Conservation (phyloP, 1,284 basidiomycete genomes). For the Heliocybe sulcata region DNA sequence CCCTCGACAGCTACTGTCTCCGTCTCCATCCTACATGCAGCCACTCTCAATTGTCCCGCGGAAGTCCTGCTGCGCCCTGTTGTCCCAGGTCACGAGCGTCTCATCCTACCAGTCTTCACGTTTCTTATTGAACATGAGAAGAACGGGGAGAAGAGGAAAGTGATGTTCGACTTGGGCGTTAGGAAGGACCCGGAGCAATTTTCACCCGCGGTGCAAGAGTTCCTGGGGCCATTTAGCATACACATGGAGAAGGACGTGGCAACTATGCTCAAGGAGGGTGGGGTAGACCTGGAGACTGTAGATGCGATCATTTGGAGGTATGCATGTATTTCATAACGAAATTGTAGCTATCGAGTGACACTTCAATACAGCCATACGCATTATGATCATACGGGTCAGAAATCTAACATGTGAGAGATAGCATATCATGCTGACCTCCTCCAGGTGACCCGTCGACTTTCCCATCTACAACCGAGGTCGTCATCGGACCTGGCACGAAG, state of each 20-base stretch:
- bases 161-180: constrained; percentile 18
- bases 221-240: constrained; percentile 4
- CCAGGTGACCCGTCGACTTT: constrained; percentile 16
- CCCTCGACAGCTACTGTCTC: background rate
- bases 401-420: background rate
- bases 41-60: background rate
- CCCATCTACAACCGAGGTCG: constrained; percentile 13
- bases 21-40: background rate
- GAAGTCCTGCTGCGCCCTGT: constrained; percentile 10
- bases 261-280: constrained; percentile 13
- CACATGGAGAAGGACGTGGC: constrained; percentile 12
- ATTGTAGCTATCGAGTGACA: background rate
- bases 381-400: constrained; percentile 15
- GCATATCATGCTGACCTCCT: background rate
- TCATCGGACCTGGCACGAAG: constrained; percentile 11
- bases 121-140: constrained; percentile 15
- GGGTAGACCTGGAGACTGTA: constrained; percentile 11
- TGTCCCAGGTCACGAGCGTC: constrained; percentile 11
- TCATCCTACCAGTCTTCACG: constrained; percentile 9
- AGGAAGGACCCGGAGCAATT: constrained; percentile 14
- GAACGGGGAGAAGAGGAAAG: constrained; percentile 6
- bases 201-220: constrained; percentile 7
- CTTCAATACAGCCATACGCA: constrained; percentile 14
- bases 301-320: constrained; percentile 18
- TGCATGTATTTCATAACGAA: background rate